Base-by-base conservation (phyloP, 2,329 filamentous ascomycete genomes). In the Ophiognomonia clavigignenti-juglandacearum region DNA sequence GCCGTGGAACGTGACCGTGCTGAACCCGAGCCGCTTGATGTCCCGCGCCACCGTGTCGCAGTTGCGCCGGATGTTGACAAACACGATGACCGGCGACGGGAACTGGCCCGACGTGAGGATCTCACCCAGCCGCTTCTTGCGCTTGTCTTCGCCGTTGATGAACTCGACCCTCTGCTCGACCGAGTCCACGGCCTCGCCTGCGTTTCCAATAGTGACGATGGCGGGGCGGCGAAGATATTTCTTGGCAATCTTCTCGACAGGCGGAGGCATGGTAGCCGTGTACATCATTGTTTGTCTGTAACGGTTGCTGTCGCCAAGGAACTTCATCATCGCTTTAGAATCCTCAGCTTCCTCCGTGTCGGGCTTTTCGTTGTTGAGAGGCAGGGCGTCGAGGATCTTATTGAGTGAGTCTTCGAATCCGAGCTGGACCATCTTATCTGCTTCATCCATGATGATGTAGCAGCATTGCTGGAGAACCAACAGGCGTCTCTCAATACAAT, bases 201-300 rank as follows among this genome's bases (percentile, higher is more conserved):
- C 82, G 60, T 95, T 96, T 54, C 93, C 93, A 54, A 98, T 97
- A 0, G 87, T 96, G 32, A 96, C 90, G 42, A 91, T 93, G 18
- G 93, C 93, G 0, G 93, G 93, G 11, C 93, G 82, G 1, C 92
- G 86, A 14, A 97, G 81, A 62, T 98, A 98, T 64, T 96, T 96
- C 59, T 91, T 86, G n/a, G 93, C 93, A 54, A 98, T 97, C 53
- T 88, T 87, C 64, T 98, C 93, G 14, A 98, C 88, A 0, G 87
- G 82, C 0, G 87, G 72, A 2, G 93, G 91, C 93, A 98, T 98
- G 23, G 93, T 98, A 44, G 93, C 93, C 55, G 93, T 97, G 80
- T 97, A 98, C 93, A 98, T 98, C 93, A 98, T 98, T 0, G 93
- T 98, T 67, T 98, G 92, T 50, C 93, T 78, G 70, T 97, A 97